Conservation (phyloP, 306 rosid species). For the Oemleria cerasiformis region DNA sequence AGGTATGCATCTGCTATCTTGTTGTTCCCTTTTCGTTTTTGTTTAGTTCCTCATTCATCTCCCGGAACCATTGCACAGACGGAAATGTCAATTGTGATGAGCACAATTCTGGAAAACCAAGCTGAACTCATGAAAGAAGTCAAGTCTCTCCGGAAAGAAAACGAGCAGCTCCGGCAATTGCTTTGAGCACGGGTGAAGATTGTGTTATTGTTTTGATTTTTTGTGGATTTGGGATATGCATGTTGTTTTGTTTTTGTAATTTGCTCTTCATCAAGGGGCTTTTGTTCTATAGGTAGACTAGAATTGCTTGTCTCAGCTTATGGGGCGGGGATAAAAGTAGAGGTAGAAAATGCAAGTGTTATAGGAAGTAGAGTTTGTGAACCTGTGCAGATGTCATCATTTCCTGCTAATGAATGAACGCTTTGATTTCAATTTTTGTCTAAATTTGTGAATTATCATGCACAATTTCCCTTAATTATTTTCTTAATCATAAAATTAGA, state of each 20-base stretch:
- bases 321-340: constrained; percentile 19
- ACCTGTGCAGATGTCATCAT: constrained; percentile 38
- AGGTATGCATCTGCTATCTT: constrained; percentile 52
- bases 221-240: constrained; percentile 15
- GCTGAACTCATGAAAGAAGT: constrained; percentile 87
- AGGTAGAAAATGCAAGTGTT: constrained; percentile 24
- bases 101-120: constrained; percentile 73
- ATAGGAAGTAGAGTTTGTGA: constrained; percentile 27
- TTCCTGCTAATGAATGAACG: constrained; percentile 27
- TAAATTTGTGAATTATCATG: too few relatives aligned
- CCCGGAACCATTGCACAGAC: constrained; percentile 43
- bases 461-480: too few relatives aligned
- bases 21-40: background rate
- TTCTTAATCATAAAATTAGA: background rate
- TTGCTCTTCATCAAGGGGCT: constrained; percentile 21
- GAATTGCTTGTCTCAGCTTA: constrained; percentile 33
- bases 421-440: constrained; percentile 25
- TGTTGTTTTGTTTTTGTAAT: constrained; percentile 27
- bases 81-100: constrained; percentile 60
- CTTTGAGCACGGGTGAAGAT: constrained; percentile 49
- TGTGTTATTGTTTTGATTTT: constrained; percentile 15
- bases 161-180: constrained; percentile 83
- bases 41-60: constrained; percentile 17
- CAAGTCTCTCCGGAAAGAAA: constrained; percentile 77
- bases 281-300: constrained; percentile 12